Base-by-base conservation (phyloP, 352 stramenopile species). In the Pythium scleroteichum region DNA sequence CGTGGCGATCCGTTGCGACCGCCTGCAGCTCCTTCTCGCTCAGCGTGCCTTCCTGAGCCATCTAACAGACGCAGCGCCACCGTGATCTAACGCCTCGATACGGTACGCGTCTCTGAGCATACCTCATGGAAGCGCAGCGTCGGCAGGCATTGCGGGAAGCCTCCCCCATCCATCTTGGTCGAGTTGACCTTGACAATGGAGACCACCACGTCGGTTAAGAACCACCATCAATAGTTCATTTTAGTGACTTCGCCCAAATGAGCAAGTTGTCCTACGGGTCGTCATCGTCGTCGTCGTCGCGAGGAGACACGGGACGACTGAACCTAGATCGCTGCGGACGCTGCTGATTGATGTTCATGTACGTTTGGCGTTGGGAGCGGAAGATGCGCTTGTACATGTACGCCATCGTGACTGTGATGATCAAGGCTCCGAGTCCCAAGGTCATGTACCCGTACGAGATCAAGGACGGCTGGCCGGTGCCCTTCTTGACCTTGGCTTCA, bases 331-430 rank as follows among this genome's bases (percentile, higher is more conserved):
- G 72, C 35, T 73, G 60, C 13, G 78, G 62, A 49, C 72, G 52
- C 41, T 72, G 64, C 42, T 57, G 75, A 62, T 83, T 86, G 69
- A 92, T 82, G 68, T 82, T 86, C 59, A 88, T 85, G 71, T 94
- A 94, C 8, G 78, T 57, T 58, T 82, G 78, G 27, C 72, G 75
- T 59, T 70, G 53, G 4, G 71, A 73, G 7, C 73, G 71, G 71
- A 91, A 92, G 14, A 94, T 71, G 17, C 80, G 85, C 41, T 73
- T 72, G 63, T 94, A 94, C 40, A 92, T 70, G 53, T 85, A 85
- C 51, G 73, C 65, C 38, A 92, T 24, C 1, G 83, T 88, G 22
- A 79, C 44, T 12, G 73, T 58, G 66, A 91, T 79, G 56, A 94
- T 69, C 48, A 92, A 51, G 2, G 71, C 76, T 23, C 85, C 85